Evolutionary conservation across 192 early-diverging fungal genomes (phyloP), one percentile per base, ranked within the genome.

Genomic region (Entomortierella beljakovae): DNA sequence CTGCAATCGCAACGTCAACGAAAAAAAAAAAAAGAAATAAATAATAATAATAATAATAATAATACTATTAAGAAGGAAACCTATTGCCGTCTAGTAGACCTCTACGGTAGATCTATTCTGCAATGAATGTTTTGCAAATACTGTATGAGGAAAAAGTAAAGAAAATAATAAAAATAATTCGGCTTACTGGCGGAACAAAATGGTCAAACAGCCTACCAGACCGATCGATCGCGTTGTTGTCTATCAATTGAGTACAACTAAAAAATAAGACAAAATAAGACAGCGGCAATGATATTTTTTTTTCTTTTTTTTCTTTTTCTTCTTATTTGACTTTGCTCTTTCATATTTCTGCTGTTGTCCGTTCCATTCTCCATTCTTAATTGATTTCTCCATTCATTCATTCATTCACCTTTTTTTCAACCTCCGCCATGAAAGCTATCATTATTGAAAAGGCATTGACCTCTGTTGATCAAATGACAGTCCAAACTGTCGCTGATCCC

Each of bases 401-500:
- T 38, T 4, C 34, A 34, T 33, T 23, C 40, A 2, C 42, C 28
- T 43, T 23, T 38, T 16, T 8, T 25, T 13, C 23, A 29, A 9
- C 10, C 20, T 13, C 15, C 32, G 13, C 46, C 59, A 77, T 77
- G 74, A 77, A 77, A 40, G 74, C 74, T 48, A 77, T 90, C 34
- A 73, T 91, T 15, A 85, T 85, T 46, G 77, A 85, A 70, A 82
- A 79, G 72, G 87, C 86, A 82, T 83, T 91, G 66, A 87, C 86
- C 57, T 70, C 71, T 22, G 81, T 87, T 57, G 77, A 71, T 63
- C 86, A 90, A 61, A 76, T 88, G 61, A 69, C 86, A 9, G 84
- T 88, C 38, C 82, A 86, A 31, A 82, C 85, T 37, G 82, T 86
- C n/a, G 84, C 91, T 23, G 86, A 88, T 3, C 88, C 91, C 0